A percentile compares a stretch with the other conserved stretches of the same genome.
Evolutionary conservation across 495 filamentous ascomycete species (phyloP).

Genomic region (Podospora fimiseda): DNA sequence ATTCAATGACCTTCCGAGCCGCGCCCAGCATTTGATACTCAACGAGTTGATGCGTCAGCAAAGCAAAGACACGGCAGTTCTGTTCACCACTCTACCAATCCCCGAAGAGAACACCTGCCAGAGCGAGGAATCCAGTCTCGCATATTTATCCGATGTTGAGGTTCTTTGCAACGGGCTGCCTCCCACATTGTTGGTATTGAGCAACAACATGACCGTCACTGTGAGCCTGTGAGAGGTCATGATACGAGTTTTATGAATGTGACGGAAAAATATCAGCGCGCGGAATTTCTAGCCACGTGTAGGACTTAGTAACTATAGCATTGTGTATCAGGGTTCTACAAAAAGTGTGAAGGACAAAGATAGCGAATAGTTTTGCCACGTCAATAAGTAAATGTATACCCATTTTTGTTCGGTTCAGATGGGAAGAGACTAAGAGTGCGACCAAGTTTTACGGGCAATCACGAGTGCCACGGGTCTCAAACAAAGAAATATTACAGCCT

Average conservation of each 20-base stretch:
- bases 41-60: conserved; percentile 74
- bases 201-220: conserved; percentile 86
- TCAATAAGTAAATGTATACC: not conserved
- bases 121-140: conserved; percentile 60
- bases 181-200: conserved; percentile 71
- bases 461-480: not conserved
- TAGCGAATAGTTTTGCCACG: not conserved
- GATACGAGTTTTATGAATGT: not conserved
- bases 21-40: conserved; percentile 76
- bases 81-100: conserved; percentile 77
- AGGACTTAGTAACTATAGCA: not conserved
- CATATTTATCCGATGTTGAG: conserved; percentile 71
- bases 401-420: too few species aligned
- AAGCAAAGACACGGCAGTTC: conserved; percentile 65
- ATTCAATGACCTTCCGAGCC: conserved; percentile 79
- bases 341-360: not conserved
- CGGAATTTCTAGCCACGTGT: not conserved
- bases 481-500: not conserved
- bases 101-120: conserved; percentile 67
- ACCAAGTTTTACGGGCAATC: not conserved
- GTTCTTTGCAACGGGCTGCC: conserved; percentile 63
- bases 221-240: conserved; percentile 56
- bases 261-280: not conserved
- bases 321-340: too few species aligned
- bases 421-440: too few species aligned